Base-by-base conservation (phyloP, 169 alveolate genomes). In the Babesia bigemina region DNA sequence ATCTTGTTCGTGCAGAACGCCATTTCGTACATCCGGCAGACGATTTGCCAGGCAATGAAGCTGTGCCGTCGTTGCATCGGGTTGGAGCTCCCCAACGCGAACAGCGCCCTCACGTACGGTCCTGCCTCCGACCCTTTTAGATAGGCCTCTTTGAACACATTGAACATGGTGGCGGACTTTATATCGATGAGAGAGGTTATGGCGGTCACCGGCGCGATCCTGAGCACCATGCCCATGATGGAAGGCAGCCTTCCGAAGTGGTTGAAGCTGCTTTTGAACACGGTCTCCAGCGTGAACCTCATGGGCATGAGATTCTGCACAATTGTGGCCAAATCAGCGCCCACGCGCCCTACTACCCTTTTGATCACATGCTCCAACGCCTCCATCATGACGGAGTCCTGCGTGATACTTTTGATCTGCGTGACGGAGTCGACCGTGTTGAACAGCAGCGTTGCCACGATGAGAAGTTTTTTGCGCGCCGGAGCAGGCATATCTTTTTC, bases 1-100 rank as follows among this genome's bases (percentile, higher is more conserved):
- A 63, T 81, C 29, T 61, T 58, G 6, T 50, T 21, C 19, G 63
- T 42, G 39, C 67, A 36, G 33, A 57, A 73, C 44, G 61, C 59
- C 73, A 72, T n/a, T 42, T 81, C 88, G 26, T 62, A 72, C 88
- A 81, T 72, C 22, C 88, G 63, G n/a, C 66, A 63, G 11, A 59
- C 39, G 2, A 71, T 33, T 63, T 71, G 81, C 81, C 81, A 71
- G 33, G 53, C 19, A 0, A 71, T 8, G n/a, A 71, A 44, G 70
- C 19, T 36, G 24, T 62, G 62, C 61, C 81, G 29, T 26, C 16
- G 58, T 9, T 58, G 63, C 65, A 67, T 11, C 16, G 76, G 76
- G 66, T 36, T 49, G 12, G 22, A 44, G 33, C 2, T 7, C 2
- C 63, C 63, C 10, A 26, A 8, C 52, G 66, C 28, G 2, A 67